Evolutionary conservation across 2,329 filamentous ascomycete genomes (phyloP).

Genomic region (Monilinia fructigena): DNA sequence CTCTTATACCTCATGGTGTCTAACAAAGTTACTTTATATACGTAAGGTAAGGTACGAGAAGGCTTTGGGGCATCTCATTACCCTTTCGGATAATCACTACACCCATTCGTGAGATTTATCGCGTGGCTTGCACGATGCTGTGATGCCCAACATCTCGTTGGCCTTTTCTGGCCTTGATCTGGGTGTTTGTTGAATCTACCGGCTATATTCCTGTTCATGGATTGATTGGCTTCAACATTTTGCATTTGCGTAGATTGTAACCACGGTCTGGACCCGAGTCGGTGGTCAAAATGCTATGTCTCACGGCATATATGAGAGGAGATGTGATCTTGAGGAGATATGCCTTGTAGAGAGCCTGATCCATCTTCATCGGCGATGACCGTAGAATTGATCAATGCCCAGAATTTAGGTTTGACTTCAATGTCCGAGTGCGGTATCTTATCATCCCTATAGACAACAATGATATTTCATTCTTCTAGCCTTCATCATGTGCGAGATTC

Average conservation of each 20-base stretch:
- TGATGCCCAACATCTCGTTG: constrained; percentile 20
- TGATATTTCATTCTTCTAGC: neutral
- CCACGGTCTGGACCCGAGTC: constrained; percentile 19
- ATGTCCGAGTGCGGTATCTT: neutral
- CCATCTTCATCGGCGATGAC: constrained; percentile 13
- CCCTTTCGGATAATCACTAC: constrained; percentile 1
- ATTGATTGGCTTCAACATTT: constrained; percentile 13
- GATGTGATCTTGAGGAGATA: constrained; percentile 15
- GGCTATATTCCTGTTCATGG: neutral
- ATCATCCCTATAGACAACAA: neutral
- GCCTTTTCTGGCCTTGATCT: constrained; percentile 1
- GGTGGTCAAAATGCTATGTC: constrained; percentile 2
- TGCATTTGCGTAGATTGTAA: neutral
- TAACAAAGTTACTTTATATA: constrained; percentile 1
- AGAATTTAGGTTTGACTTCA: neutral
- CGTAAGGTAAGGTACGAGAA: constrained; percentile 23
- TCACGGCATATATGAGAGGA: constrained; percentile 3
- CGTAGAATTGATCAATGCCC: neutral
- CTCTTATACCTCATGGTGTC: constrained; percentile 15
- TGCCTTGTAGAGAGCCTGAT: constrained; percentile 16
- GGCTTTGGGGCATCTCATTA: constrained; percentile 3
- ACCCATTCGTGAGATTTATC: constrained; percentile 1
- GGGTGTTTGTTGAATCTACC: constrained; percentile 2
- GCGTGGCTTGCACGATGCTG: constrained; percentile 5
- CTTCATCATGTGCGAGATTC: neutral